Conservation (phyloP, 768 basidiomycete genomes). For the Boletellus emodensis region DNA sequence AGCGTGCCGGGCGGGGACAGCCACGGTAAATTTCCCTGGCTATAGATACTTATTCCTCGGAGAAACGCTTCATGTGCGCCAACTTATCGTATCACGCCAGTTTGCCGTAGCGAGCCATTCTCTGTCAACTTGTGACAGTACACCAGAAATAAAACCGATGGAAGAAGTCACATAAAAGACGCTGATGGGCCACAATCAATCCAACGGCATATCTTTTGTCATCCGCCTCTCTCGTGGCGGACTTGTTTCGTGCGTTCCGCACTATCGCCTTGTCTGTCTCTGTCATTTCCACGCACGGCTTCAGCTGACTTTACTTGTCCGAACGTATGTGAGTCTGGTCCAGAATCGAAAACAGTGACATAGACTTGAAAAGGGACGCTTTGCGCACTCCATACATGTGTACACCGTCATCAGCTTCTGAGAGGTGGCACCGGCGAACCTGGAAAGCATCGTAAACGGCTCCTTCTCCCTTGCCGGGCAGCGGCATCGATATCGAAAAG, state of each 20-base stretch:
- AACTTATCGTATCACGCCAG: too few species aligned
- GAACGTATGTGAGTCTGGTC: neutral
- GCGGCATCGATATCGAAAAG: neutral
- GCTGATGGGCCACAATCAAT: too few species aligned
- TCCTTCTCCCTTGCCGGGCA: neutral
- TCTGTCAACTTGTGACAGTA: too few species aligned
- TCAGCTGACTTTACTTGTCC: neutral
- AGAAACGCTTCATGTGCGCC: too few species aligned
- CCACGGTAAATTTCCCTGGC: too few species aligned
- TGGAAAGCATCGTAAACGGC: neutral
- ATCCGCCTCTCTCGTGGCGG: too few species aligned
- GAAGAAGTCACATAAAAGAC: too few species aligned
- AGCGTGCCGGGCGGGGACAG: too few species aligned
- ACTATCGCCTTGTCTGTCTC: neutral
- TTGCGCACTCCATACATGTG: neutral
- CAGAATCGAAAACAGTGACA: neutral
- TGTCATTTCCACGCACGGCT: neutral
- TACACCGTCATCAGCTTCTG: neutral
- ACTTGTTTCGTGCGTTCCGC: neutral
- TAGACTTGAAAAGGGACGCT: neutral
- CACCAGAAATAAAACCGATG: too few species aligned
- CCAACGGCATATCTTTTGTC: too few species aligned
- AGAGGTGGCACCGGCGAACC: neutral
- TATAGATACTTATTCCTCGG: too few species aligned
- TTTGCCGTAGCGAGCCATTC: too few species aligned